Evolutionary conservation across 495 filamentous ascomycete species (phyloP).

Genomic region (Hypomontagnella submonticulosa): DNA sequence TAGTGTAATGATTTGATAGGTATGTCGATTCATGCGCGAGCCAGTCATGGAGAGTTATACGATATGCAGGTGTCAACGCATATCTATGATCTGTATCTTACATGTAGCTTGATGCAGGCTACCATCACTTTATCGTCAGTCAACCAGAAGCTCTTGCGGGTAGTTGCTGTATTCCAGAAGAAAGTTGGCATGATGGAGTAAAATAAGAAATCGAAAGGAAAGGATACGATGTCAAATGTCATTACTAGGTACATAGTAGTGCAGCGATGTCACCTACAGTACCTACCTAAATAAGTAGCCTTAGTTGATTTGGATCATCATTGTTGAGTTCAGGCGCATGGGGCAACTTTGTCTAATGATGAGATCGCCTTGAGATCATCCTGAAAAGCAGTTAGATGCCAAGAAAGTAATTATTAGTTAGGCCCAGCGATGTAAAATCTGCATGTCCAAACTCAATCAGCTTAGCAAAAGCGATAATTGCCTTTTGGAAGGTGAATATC

Average conservation of each 20-base stretch:
- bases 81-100: background rate
- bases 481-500: background rate
- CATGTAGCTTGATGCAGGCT: conserved; percentile 8
- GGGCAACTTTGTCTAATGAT: conserved; percentile 32
- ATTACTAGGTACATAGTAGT: conserved; percentile 8
- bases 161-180: background rate
- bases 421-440: conserved; percentile 12
- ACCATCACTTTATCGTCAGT: conserved; percentile 31
- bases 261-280: background rate
- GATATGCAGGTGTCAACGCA: conserved; percentile 6
- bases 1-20: conserved; percentile 12
- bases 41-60: conserved; percentile 4
- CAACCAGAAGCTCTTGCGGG: background rate
- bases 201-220: conserved; percentile 9
- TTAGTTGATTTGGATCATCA: conserved; percentile 45
- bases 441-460: conserved; percentile 5
- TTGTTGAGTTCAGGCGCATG: conserved; percentile 27
- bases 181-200: conserved; percentile 15
- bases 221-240: background rate
- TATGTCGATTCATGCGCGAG: conserved; percentile 21
- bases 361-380: conserved; percentile 44
- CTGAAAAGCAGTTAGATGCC: conserved; percentile 37
- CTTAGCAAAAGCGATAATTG: background rate
- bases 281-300: conserved; percentile 14
- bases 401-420: conserved; percentile 32